These are phyloP conservation scores for Candida dendrica DNA, from an alignment of 805 yeast genomes.

Conservation along the genomic window DNA sequence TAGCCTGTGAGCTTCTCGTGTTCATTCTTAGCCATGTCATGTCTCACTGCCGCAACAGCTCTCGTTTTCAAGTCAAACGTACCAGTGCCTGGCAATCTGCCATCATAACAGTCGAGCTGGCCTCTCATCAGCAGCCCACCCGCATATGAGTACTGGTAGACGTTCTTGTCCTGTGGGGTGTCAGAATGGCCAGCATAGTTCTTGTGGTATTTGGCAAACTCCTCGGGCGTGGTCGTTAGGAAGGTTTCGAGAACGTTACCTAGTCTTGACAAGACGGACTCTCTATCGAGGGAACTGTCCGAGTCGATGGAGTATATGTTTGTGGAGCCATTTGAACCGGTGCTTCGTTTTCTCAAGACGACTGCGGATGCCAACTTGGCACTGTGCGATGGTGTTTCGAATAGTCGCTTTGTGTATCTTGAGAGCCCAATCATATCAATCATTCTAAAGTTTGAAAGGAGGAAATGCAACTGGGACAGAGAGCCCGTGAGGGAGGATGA, in stretches of 20 bases:
- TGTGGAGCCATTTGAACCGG: slow-evolving; percentile 15
- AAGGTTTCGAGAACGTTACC: slow-evolving; percentile 78
- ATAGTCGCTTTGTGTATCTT: slow-evolving; percentile 27
- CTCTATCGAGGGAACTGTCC: slow-evolving; percentile 62
- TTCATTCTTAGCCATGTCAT: slow-evolving; percentile 56
- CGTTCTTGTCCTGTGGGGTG: slow-evolving; percentile 15
- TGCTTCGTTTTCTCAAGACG: slow-evolving; percentile 37
- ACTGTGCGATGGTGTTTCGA: slow-evolving; percentile 29
- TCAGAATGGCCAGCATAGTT: slow-evolving; percentile 9
- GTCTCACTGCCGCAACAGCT: slow-evolving; percentile 81
- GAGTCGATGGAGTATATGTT: slow-evolving; percentile 56
- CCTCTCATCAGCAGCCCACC: slow-evolving; percentile 78
- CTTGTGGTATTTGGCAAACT: slow-evolving; percentile 33
- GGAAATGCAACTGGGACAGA: slow-evolving; percentile 65
- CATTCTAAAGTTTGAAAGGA: slow-evolving; percentile 55
- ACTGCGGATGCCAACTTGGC: slow-evolving; percentile 48
- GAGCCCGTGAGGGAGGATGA: slow-evolving; percentile 83
- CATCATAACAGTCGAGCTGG: slow-evolving; percentile 79
- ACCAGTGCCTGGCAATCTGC: slow-evolving; percentile 79
- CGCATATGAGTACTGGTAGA: slow-evolving; percentile 69
- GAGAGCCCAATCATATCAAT: slow-evolving; percentile 41
- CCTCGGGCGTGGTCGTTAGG: slow-evolving; percentile 52
- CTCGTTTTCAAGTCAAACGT: slow-evolving; percentile 89
- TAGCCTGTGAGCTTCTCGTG: slow-evolving; percentile 40
- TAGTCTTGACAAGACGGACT: slow-evolving; percentile 59